phyloP scores from a whole-genome alignment of 495 filamentous ascomycete species.

The Jackrogersella minutella region DNA sequence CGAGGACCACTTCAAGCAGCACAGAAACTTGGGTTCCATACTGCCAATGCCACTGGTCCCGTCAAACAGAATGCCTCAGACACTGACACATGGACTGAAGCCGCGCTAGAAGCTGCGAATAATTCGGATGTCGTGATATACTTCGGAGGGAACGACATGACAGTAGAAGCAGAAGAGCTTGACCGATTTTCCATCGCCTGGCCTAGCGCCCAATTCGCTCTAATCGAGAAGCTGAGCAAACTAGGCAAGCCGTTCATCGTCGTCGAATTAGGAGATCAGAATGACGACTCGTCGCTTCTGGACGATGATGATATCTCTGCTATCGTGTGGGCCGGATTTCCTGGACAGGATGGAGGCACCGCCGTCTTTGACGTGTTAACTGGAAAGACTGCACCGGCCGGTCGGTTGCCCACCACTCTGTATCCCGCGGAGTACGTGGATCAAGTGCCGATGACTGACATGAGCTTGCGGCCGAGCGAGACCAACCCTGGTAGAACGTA shows the following conservation, averaged over 20 bases:
- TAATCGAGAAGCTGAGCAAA: conserved; percentile 48
- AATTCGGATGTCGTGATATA: conserved; percentile 53
- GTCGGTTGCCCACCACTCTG: conserved; percentile 66
- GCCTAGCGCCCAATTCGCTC: conserved; percentile 50
- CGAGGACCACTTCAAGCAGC: conserved; percentile 49
- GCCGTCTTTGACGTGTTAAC: conserved; percentile 61
- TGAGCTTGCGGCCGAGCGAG: conserved; percentile 48
- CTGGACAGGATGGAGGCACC: conserved; percentile 66
- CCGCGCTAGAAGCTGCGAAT: conserved; percentile 47
- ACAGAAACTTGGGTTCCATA: conserved; percentile 39
- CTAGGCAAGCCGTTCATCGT: conserved; percentile 52
- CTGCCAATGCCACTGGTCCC: conserved; percentile 41
- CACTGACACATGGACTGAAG: conserved; percentile 28
- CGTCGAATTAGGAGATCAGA: conserved; percentile 58
- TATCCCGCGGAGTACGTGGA: conserved; percentile 53
- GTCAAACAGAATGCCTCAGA: conserved; percentile 32
- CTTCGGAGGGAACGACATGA: conserved; percentile 54
- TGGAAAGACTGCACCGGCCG: conserved; percentile 61
- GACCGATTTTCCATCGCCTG: conserved; percentile 53
- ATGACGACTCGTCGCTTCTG: conserved; percentile 64
- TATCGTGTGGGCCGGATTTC: conserved; percentile 61
- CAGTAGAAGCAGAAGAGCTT: conserved; percentile 47
- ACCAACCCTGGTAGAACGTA: conserved; percentile 55
- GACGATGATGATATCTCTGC: conserved; percentile 59
- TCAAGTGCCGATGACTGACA: conserved; percentile 51